Conservation (phyloP, 148 eudicot species). For the Diospyros lotus region DNA sequence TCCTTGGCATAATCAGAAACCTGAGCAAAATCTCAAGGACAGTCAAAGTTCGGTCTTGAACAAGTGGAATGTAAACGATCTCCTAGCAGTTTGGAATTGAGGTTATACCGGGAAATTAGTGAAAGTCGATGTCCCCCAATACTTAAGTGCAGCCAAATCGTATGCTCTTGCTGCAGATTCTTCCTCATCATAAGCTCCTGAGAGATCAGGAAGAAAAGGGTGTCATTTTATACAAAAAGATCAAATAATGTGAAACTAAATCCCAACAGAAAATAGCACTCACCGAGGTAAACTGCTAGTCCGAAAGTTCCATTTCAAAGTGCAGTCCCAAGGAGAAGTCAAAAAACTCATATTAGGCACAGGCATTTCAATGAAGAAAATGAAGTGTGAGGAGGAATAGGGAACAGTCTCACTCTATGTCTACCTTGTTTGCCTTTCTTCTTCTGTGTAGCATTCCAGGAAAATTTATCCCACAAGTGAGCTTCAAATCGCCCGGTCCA, state of each 20-base stretch:
- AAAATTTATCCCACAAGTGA: conserved; percentile 51
- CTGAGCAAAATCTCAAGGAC: conserved; percentile 16
- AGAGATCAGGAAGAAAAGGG: not conserved
- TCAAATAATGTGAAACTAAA: not conserved
- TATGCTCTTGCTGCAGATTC: conserved; percentile 66
- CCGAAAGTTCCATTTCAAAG: conserved; percentile 15
- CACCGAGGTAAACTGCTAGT: conserved; percentile 45
- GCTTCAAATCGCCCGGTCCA: conserved; percentile 49
- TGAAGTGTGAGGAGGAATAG: not conserved
- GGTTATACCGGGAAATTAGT: conserved; percentile 48
- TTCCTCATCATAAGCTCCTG: conserved; percentile 66
- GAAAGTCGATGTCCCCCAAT: conserved; percentile 61
- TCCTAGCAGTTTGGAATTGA: not conserved
- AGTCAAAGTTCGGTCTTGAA: not conserved
- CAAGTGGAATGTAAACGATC: not conserved
- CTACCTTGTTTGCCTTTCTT: conserved; percentile 59
- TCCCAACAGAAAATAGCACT: conserved; percentile 3
- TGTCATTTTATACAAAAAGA: not conserved
- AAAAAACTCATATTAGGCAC: conserved; percentile 19
- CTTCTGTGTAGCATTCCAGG: conserved; percentile 53
- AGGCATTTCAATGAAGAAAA: not conserved
- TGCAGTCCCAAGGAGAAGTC: not conserved
- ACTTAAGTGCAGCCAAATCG: conserved; percentile 57
- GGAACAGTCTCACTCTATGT: not conserved
- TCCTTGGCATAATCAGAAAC: conserved; percentile 40